Evolutionary conservation across 306 rosid genomes (phyloP).

Genomic region (Pyrus pyrifolia): DNA sequence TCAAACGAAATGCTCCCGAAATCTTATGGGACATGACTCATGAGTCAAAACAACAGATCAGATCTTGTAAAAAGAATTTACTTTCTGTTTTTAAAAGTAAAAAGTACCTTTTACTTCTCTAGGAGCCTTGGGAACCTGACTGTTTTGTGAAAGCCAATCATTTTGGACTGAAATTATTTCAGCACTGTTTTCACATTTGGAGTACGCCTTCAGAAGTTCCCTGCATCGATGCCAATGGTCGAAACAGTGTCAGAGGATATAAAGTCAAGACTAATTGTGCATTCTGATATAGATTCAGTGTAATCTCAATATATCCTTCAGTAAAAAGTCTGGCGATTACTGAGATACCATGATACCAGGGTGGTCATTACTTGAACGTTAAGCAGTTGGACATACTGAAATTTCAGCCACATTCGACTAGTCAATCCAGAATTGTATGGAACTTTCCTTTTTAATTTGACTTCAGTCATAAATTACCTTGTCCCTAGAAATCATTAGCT

Average conservation of each 20-base stretch:
- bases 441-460: no score
- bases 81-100: background rate
- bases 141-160: slow-evolving; percentile 71
- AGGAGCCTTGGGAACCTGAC: slow-evolving; percentile 45
- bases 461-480: background rate
- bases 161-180: slow-evolving; percentile 77
- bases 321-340: background rate
- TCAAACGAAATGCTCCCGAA: background rate
- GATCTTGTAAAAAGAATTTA: background rate
- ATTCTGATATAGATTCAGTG: background rate
- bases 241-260: background rate
- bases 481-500: no score
- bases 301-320: background rate
- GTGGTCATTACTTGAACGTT: background rate
- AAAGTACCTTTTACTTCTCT: slow-evolving; percentile 47
- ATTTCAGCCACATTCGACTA: background rate
- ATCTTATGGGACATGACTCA: background rate
- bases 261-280: background rate
- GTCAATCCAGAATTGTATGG: background rate
- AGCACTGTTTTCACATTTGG: slow-evolving; percentile 68
- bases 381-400: background rate
- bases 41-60: background rate
- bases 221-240: slow-evolving; percentile 29
- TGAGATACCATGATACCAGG: background rate
- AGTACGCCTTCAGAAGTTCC: slow-evolving; percentile 80